These are phyloP conservation scores for Naegleria gruberi DNA, from an alignment of 208 protist genomes.

Conservation along the genomic window DNA sequence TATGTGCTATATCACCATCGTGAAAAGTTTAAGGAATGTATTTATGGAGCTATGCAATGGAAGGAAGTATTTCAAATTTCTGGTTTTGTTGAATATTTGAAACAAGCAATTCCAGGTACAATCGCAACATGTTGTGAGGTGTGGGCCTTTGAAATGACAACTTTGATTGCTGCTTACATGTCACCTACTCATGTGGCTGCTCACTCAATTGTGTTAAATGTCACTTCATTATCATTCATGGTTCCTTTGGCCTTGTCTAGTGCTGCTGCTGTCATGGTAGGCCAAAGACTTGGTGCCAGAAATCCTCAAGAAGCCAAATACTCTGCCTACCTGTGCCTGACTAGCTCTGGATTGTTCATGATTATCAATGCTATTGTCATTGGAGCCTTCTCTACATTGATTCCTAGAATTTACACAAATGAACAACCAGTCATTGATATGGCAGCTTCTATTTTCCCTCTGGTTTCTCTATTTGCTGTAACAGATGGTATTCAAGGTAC, in stretches of 20 bases:
- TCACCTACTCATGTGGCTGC: background rate
- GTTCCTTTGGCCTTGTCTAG: background rate
- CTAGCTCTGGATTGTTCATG: background rate
- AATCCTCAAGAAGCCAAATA: background rate
- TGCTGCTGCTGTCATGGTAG: background rate
- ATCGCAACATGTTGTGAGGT: background rate
- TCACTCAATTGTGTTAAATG: background rate
- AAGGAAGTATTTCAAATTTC: background rate
- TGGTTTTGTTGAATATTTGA: background rate
- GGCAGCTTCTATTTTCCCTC: background rate
- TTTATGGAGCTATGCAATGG: background rate
- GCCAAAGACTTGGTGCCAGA: background rate
- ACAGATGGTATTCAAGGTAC: background rate
- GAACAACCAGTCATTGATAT: background rate
- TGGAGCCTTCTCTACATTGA: background rate
- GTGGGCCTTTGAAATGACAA: background rate
- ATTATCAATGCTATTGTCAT: background rate
- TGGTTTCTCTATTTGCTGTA: background rate
- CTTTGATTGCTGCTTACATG: background rate
- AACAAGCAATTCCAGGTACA: background rate
- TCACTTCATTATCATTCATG: background rate
- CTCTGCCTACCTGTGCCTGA: background rate
- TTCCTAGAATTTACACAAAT: background rate
- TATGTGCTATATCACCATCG: background rate
- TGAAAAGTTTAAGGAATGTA: background rate